Evolutionary conservation across 2,329 filamentous ascomycete genomes (phyloP).

Genomic region (Thermothelomyces thermophilus): DNA sequence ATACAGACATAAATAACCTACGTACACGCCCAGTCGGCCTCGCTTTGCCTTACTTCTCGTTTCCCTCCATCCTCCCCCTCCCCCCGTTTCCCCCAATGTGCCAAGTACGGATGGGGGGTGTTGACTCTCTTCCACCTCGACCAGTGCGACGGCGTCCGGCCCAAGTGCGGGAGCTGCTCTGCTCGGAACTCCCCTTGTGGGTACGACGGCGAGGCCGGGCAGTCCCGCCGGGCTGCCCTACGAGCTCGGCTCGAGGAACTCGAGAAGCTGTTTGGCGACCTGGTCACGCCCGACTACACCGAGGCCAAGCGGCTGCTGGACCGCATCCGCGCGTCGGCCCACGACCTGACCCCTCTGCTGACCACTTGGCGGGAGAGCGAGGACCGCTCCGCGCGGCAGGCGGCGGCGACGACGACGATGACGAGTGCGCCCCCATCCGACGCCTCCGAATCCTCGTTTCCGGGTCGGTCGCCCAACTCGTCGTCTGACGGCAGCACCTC

Average conservation of each 20-base stretch:
- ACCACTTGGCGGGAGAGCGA: constrained; percentile 1
- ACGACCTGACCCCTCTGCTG: constrained; percentile 13
- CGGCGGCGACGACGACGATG: neutral
- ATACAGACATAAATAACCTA: no score
- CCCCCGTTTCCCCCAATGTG: neutral
- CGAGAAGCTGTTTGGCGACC: constrained; percentile 26
- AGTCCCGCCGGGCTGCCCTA: constrained; percentile 29
- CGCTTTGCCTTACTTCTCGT: no score
- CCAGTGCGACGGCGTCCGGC: constrained; percentile 31
- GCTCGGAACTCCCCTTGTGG: constrained; percentile 26
- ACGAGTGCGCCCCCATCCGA: no score
- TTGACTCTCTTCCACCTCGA: neutral
- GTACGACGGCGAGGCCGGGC: constrained; percentile 30
- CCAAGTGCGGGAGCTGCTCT: constrained; percentile 28
- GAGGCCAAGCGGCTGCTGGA: constrained; percentile 26
- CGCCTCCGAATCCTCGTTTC: neutral
- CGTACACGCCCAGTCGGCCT: no score
- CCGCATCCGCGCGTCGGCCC: constrained; percentile 21
- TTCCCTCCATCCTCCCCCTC: neutral
- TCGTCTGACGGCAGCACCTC: no score
- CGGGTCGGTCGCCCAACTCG: neutral
- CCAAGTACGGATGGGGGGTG: neutral
- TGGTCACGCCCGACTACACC: constrained; percentile 22
- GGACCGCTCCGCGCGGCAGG: neutral
- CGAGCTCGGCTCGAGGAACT: constrained; percentile 27